Evolutionary conservation across 192 early-diverging fungal species (phyloP).

Genomic region (Coemansia pectinata): DNA sequence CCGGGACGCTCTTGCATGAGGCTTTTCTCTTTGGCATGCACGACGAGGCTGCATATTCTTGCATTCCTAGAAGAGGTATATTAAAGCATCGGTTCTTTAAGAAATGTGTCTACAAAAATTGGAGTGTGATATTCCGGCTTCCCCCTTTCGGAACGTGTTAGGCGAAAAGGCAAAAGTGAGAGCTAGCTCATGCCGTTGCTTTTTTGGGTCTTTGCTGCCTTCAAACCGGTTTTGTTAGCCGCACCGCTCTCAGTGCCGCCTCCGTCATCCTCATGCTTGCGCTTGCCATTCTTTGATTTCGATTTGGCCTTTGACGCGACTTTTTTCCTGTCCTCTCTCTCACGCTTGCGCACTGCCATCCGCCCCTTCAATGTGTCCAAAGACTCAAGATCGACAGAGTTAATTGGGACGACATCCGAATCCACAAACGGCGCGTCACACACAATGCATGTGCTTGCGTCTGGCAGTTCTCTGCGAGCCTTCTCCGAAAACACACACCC

Average conservation of each 20-base stretch:
- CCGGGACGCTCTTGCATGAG: too few relatives aligned
- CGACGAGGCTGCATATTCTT: too few relatives aligned
- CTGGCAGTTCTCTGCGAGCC: conserved; percentile 42
- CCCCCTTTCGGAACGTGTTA: too few relatives aligned
- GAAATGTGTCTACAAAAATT: too few relatives aligned
- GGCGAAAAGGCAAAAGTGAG: background rate
- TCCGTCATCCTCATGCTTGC: conserved; percentile 4
- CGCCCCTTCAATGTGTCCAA: conserved; percentile 15
- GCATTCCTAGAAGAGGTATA: too few relatives aligned
- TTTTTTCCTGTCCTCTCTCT: conserved; percentile 9
- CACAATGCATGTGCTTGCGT: conserved; percentile 7
- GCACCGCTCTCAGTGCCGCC: background rate
- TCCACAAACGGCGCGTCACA: conserved; percentile 19
- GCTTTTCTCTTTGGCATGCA: too few relatives aligned
- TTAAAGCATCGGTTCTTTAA: too few relatives aligned
- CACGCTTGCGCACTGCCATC: conserved; percentile 16
- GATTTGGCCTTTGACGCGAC: background rate
- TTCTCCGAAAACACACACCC: conserved; percentile 49
- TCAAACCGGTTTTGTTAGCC: background rate
- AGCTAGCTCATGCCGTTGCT: background rate
- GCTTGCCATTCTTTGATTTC: background rate
- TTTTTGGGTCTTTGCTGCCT: background rate
- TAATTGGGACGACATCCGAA: conserved; percentile 34
- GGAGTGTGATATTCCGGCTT: too few relatives aligned
- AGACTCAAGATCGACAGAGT: conserved; percentile 19